These are phyloP conservation scores for Grosmannia huntii DNA, from an alignment of 2,329 filamentous ascomycete species.

Conservation along the genomic window DNA sequence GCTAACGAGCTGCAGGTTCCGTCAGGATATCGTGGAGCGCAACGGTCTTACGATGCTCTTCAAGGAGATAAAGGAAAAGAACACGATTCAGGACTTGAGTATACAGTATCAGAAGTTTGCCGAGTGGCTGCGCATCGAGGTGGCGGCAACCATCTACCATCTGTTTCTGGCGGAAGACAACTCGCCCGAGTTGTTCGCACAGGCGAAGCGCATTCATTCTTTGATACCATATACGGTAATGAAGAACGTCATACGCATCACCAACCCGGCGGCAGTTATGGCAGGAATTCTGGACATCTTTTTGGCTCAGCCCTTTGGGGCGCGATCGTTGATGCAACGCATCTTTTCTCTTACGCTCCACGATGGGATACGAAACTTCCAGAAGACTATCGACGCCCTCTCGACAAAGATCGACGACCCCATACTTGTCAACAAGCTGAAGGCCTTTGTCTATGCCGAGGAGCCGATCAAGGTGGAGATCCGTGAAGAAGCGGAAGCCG, in stretches of 20 bases:
- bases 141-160: slow-evolving; percentile 93
- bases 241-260: slow-evolving; percentile 94
- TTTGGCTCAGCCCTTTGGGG: slow-evolving; percentile 85
- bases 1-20: slow-evolving; percentile 32
- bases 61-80: slow-evolving; percentile 81
- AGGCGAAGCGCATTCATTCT: slow-evolving; percentile 87
- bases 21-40: slow-evolving; percentile 51
- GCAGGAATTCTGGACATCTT: slow-evolving; percentile 90
- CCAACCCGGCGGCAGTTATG: slow-evolving; percentile 95
- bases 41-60: slow-evolving; percentile 90
- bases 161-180: slow-evolving; percentile 97
- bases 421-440: slow-evolving; percentile 67
- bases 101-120: slow-evolving; percentile 97
- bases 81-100: slow-evolving; percentile 75
- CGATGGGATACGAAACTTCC: slow-evolving; percentile 77
- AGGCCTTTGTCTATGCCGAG: slow-evolving; percentile 61
- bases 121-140: slow-evolving; percentile 94
- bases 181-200: slow-evolving; percentile 88
- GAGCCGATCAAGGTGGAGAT: slow-evolving; percentile 65
- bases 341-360: slow-evolving; percentile 88
- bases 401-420: slow-evolving; percentile 68
- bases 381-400: slow-evolving; percentile 73
- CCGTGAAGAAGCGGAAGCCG: slow-evolving; percentile 56
- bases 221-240: slow-evolving; percentile 84
- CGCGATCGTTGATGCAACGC: slow-evolving; percentile 79